Base-by-base conservation (phyloP, 352 stramenopile species). In the Globisporangium viniferum region DNA sequence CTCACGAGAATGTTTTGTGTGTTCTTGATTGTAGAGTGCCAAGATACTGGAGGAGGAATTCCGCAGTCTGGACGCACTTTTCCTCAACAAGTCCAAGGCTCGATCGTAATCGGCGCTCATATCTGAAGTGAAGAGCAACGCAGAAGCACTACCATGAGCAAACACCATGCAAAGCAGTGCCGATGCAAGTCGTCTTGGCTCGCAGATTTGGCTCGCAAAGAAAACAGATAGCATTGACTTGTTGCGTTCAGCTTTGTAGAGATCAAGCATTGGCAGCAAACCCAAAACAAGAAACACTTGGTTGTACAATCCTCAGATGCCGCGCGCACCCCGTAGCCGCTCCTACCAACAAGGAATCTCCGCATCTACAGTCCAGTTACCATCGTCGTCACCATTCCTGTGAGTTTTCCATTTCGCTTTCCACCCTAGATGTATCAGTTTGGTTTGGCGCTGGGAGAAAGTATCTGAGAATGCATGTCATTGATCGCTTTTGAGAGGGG, bases 1-100 rank as follows among this genome's bases (percentile, higher is more conserved):
- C 29, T 70, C 12, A 56, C 36, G 39, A 18, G 0, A 33, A 5
- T 5, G n/a, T 29, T 48, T 7, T 57, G 44, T 29, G 22, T 49
- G 10, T 24, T 49, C 5, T 10, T 46, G 0, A 5, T 14, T 39
- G 20, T 24, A 71, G 64, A 27, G 53, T 24, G 65, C 64, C 20
- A 59, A 70, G 18, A 36, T 33, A 14, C 41, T 73, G 3, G 55
- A 73, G 44, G n/a, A 33, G 10, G 71, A 67, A 20, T 71, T 71
- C 22, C 64, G 64, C 27, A 66, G 36, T 8, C 49, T 73, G 3
- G 68, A 71, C 22, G 7, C 48, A 24, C 67, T 64, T 10, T 20
- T 73, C 7, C 62, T 66, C n/a, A 49, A 57, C 18, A 46, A 54
- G 12, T 48, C 44, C 1, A 66, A 22, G 9, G 8, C 22, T 1